Base-by-base conservation (phyloP, 257 asterid genomes). In the Voacanga thouarsii region DNA sequence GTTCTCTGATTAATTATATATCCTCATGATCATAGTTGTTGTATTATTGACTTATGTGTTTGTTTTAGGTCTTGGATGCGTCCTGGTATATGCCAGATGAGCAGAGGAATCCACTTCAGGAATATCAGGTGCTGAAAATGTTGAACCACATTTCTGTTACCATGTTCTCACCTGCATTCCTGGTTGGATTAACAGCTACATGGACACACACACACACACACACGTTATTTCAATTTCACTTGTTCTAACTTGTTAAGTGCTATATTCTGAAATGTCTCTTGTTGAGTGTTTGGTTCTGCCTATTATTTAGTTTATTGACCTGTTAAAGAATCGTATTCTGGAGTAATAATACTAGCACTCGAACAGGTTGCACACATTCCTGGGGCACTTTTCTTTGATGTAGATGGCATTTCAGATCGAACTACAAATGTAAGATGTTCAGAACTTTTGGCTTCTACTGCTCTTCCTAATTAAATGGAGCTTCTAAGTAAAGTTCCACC, bases 41-140 rank as follows among this genome's bases (percentile, higher is more conserved):
- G 15, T 74, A 51, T 71, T 74, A 1, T n/a, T 77, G 47, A 57
- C 53, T 60, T 23, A 74, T 79, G 23, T 69, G 69, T 75, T 68
- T 73, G 26, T 76, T 75, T 74, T 81, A 93, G 99, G 96, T 96
- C 83, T 75, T 96, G 91, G 99, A 96, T 83, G 98, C 98, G 59
- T 96, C 99, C 61, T 96, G 99, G 99, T 96, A 96, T 84, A 96
- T 96, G 99, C 98, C 98, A 76, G 89, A 93, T 83, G 98, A 96
- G 84, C 95, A 93, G 87, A 90, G 98, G 86, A 92, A 96, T 78
- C 97, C 99, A 49, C 90, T 93, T 85, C 98, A 96, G 85, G 99
- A 96, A 85, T 93, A 93, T 86, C 97, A 96, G 98, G 98, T 93
- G 81, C 56, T 41, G 51, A 68, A 41, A 75, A 53, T 56, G 53